phyloP scores from a whole-genome alignment of 2,329 filamentous ascomycete species.

The Diplodia mutila region DNA sequence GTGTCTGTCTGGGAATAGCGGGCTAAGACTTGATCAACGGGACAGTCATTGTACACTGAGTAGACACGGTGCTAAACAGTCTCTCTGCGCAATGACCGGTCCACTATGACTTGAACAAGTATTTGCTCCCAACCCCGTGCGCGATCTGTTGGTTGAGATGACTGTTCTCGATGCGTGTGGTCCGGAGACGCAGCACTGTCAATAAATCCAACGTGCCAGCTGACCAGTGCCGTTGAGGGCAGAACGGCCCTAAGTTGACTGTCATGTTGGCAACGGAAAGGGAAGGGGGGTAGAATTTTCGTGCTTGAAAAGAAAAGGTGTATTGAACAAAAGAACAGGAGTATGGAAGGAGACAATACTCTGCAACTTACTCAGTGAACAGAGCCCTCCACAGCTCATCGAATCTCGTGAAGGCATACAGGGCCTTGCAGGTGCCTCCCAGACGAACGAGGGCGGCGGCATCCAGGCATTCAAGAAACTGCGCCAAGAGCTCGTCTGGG shows the following conservation, averaged over 20 bases:
- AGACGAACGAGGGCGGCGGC: slow-evolving; percentile 64
- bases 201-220: not conserved
- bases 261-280: not conserved
- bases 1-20: not conserved
- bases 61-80: not conserved
- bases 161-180: not conserved
- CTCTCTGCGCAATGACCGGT: not conserved
- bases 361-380: slow-evolving; percentile 71
- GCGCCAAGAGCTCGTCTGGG: slow-evolving; percentile 79
- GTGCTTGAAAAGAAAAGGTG: not conserved
- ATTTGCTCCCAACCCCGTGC: not conserved
- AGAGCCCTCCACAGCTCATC: slow-evolving; percentile 90
- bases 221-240: not conserved
- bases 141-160: not conserved
- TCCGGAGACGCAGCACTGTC: not conserved
- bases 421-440: slow-evolving; percentile 78
- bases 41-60: not conserved
- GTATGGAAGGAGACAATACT: slow-evolving; percentile 24
- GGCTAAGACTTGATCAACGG: not conserved
- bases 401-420: slow-evolving; percentile 81
- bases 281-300: not conserved
- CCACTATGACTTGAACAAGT: not conserved
- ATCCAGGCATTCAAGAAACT: slow-evolving; percentile 77
- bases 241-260: not conserved
- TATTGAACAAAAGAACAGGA: slow-evolving; percentile 6